phyloP scores from a whole-genome alignment of 495 filamentous ascomycete genomes.

The Ramalina peruviana region DNA sequence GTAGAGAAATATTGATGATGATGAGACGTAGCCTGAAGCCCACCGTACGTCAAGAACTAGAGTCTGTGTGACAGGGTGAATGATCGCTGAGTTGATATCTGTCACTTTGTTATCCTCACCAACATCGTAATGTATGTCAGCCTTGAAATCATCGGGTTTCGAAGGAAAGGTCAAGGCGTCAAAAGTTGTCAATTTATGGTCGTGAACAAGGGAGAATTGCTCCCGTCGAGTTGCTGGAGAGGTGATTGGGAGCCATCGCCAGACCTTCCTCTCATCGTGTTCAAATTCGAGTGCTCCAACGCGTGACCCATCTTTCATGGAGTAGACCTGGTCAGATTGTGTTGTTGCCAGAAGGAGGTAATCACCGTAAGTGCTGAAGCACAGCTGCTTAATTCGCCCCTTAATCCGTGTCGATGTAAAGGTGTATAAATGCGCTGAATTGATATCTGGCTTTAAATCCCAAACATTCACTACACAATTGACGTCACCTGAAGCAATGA shows the following conservation, averaged over 20 bases:
- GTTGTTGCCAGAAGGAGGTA: neutral
- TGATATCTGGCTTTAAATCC: neutral
- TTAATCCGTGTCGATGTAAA: neutral
- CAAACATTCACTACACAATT: constrained; percentile 1
- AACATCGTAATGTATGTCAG: neutral
- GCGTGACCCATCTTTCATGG: neutral
- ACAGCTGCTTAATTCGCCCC: neutral
- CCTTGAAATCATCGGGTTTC: neutral
- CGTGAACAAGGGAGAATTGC: neutral
- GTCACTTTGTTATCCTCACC: neutral
- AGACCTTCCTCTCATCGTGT: neutral
- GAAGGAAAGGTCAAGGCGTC: neutral
- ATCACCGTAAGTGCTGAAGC: neutral
- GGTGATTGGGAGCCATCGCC: neutral
- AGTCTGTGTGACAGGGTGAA: constrained; percentile 4
- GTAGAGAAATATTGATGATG: constrained; percentile 11
- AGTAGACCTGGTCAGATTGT: neutral
- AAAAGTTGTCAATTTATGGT: neutral
- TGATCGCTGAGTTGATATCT: constrained; percentile 11
- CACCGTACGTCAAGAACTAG: constrained; percentile 16
- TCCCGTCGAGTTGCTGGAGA: neutral
- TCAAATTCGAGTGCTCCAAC: neutral
- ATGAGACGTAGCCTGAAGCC: constrained; percentile 10
- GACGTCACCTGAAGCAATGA: constrained; percentile 1
- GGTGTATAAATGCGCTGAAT: neutral